Evolutionary conservation across 2,329 filamentous ascomycete genomes (phyloP).

Genomic region (Trichoderma breve): DNA sequence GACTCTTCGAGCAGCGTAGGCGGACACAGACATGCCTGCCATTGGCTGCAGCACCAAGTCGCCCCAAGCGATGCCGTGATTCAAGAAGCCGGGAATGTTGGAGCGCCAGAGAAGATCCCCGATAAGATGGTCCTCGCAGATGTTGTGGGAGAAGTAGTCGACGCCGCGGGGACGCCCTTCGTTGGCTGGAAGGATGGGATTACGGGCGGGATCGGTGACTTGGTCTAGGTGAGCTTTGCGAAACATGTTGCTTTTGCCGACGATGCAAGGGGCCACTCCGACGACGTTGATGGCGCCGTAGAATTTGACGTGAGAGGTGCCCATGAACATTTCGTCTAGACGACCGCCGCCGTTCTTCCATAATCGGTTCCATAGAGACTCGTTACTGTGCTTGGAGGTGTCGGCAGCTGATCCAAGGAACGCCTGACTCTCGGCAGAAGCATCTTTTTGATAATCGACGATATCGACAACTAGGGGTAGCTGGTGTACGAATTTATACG

Average conservation of each 20-base stretch:
- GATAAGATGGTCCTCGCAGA: constrained; percentile 96
- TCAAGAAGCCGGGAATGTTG: constrained; percentile 61
- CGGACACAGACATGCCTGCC: constrained; percentile 70
- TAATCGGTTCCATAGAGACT: constrained; percentile 28
- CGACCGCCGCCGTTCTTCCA: constrained; percentile 65
- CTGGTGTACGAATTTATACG: constrained; percentile 93
- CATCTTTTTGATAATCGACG: constrained; percentile 32
- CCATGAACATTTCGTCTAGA: constrained; percentile 92
- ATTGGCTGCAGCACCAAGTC: constrained; percentile 91
- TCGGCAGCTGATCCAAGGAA: constrained; percentile 37
- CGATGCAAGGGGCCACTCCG: constrained; percentile 83
- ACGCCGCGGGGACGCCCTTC: constrained; percentile 61
- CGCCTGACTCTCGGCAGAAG: constrained; percentile 26
- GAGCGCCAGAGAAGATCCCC: constrained; percentile 86
- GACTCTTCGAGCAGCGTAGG: constrained; percentile 77
- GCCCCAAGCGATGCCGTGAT: constrained; percentile 80
- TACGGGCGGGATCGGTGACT: constrained; percentile 55
- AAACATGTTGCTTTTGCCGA: constrained; percentile 99
- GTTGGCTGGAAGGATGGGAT: constrained; percentile 42
- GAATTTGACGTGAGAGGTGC: constrained; percentile 92
- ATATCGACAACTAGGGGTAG: constrained; percentile 85
- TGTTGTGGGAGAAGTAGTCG: constrained; percentile 91
- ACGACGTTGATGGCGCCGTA: constrained; percentile 97
- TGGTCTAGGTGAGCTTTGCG: constrained; percentile 83
- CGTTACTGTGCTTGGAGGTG: constrained; percentile 30